Percentiles rank a stretch among this genome's conserved stretches.
Conservation (phyloP, 1,284 basidiomycete species). For the Cryptococcus maquisensis region DNA sequence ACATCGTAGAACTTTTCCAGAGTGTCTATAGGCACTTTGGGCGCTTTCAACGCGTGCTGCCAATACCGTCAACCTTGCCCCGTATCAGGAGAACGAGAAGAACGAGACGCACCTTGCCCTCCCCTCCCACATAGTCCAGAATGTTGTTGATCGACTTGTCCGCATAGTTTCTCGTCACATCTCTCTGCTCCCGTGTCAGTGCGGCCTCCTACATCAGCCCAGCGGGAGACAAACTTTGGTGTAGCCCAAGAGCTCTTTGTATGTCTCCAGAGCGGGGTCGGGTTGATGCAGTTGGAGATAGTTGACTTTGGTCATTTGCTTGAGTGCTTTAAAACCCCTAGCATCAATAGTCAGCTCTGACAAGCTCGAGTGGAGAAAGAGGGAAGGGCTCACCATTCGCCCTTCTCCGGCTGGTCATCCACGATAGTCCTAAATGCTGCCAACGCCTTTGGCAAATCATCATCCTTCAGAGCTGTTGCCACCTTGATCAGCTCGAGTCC, state of each 20-base stretch:
- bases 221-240: constrained; percentile 59
- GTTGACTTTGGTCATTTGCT: constrained; percentile 94
- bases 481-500: not conserved
- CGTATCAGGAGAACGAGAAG: too few species aligned
- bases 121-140: constrained; percentile 90
- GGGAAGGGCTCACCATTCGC: constrained; percentile 67
- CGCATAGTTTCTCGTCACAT: constrained; percentile 56
- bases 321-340: constrained; percentile 98
- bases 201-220: not conserved
- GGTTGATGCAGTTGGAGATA: constrained; percentile 75
- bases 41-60: constrained; percentile 44
- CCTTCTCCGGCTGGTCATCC: constrained; percentile 80
- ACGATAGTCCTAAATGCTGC: constrained; percentile 83
- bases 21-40: constrained; percentile 72
- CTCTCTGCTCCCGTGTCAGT: constrained; percentile 19
- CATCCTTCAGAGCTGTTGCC: constrained; percentile 76
- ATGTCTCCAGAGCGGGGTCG: constrained; percentile 77
- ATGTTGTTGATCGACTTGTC: constrained; percentile 99
- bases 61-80: not conserved
- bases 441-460: constrained; percentile 81
- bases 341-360: constrained; percentile 16
- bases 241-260: constrained; percentile 79
- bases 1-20: constrained; percentile 93
- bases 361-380: not conserved
- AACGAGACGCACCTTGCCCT: constrained; percentile 62